phyloP scores from a whole-genome alignment of 192 early-diverging fungal genomes.

The Allomyces macrogynus region DNA sequence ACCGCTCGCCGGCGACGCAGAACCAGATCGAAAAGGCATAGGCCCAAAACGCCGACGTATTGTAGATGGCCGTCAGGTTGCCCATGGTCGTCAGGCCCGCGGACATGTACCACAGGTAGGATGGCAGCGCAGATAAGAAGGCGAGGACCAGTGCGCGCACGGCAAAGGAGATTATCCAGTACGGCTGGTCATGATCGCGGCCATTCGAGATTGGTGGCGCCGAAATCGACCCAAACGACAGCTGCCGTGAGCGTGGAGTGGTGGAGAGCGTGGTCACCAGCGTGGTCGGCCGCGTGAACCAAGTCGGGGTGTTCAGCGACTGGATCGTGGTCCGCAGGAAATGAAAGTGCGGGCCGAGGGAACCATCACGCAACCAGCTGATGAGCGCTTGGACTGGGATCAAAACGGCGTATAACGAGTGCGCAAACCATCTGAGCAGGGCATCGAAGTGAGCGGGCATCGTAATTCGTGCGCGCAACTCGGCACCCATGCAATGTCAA shows the following conservation, averaged over 20 bases:
- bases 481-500: too few relatives aligned
- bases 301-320: too few relatives aligned
- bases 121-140: conserved; percentile 12
- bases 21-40: conserved; percentile 57
- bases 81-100: conserved; percentile 52
- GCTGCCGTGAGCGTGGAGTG: background rate
- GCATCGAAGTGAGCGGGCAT: too few relatives aligned
- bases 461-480: too few relatives aligned
- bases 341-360: too few relatives aligned
- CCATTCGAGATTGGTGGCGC: conserved; percentile 6
- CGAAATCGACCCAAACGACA: conserved; percentile 3
- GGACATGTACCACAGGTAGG: conserved; percentile 63
- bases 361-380: conserved; percentile 17
- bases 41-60: conserved; percentile 63
- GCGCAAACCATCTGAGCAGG: conserved; percentile 7
- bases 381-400: conserved; percentile 17
- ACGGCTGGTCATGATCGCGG: conserved; percentile 12
- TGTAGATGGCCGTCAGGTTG: conserved; percentile 62
- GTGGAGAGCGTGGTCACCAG: background rate
- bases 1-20: conserved; percentile 29
- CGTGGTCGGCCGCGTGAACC: background rate
- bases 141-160: conserved; percentile 37
- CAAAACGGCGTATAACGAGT: conserved; percentile 19
- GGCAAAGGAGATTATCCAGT: conserved; percentile 8
- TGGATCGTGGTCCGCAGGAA: too few relatives aligned